phyloP scores from a whole-genome alignment of 139 green algal genomes.

The Picochlorum costavermella region DNA sequence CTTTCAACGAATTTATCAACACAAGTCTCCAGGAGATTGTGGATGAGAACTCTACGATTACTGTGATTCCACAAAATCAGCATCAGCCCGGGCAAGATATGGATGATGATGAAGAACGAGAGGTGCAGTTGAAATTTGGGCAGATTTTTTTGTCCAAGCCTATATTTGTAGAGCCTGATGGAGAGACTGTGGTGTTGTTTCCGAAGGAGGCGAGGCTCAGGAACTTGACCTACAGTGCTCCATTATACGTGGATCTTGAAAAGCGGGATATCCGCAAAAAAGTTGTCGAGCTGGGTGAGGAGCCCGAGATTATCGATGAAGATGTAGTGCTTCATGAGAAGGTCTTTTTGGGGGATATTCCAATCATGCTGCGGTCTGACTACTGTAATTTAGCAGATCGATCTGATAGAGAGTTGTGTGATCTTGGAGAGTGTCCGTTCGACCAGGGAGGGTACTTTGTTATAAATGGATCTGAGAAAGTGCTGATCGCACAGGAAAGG shows the following conservation, averaged over 20 bases:
- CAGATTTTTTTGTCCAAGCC: conserved; percentile 95
- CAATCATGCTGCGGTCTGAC: conserved; percentile 94
- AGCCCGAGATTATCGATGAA: conserved; percentile 37
- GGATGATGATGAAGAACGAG: conserved; percentile 37
- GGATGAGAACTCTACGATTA: conserved; percentile 54
- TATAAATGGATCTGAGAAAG: conserved; percentile 98
- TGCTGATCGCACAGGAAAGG: conserved; percentile 94
- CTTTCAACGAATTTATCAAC: conserved; percentile 97
- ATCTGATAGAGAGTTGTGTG: conserved; percentile 74
- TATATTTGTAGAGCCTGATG: conserved; percentile 86
- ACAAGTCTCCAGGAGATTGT: conserved; percentile 81
- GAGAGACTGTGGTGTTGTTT: conserved; percentile 81
- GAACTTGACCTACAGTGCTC: conserved; percentile 96
- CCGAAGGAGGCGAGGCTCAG: conserved; percentile 90
- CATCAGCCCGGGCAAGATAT: conserved; percentile 48
- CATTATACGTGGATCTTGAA: conserved; percentile 89
- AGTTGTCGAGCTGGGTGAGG: conserved; percentile 3
- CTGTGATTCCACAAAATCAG: conserved; percentile 71
- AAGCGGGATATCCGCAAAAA: conserved; percentile 50
- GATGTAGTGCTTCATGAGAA: conserved; percentile 52
- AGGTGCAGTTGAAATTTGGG: conserved; percentile 69
- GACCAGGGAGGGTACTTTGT: conserved; percentile 98
- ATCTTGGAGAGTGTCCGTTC: conserved; percentile 92
- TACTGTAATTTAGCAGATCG: conserved; percentile 80
- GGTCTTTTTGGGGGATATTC: conserved; percentile 93